Evolutionary conservation across 2,329 filamentous ascomycete genomes (phyloP).

Genomic region (Xylaria sp.): DNA sequence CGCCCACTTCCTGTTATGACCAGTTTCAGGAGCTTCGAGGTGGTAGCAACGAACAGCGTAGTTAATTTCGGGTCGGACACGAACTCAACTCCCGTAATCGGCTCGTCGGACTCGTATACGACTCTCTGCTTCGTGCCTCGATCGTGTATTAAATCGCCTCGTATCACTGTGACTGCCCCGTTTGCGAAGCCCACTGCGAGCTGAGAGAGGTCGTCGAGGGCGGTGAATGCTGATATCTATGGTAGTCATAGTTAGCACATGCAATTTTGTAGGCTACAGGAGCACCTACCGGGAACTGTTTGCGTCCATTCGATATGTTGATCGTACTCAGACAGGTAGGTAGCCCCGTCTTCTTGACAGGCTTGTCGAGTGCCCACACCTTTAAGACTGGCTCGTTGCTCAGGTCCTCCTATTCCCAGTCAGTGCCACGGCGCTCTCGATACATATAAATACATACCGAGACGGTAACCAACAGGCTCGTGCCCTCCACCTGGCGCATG

Average conservation of each 20-base stretch:
- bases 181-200: slow-evolving; percentile 96
- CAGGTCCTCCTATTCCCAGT: slow-evolving; percentile 76
- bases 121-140: slow-evolving; percentile 93
- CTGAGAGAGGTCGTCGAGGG: slow-evolving; percentile 88
- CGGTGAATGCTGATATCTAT: slow-evolving; percentile 86
- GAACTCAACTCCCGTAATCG: slow-evolving; percentile 90
- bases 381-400: slow-evolving; percentile 89
- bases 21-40: slow-evolving; percentile 84
- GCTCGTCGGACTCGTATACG: slow-evolving; percentile 96
- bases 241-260: slow-evolving; percentile 16
- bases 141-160: slow-evolving; percentile 95
- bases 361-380: slow-evolving; percentile 96
- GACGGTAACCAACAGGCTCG: slow-evolving; percentile 84
- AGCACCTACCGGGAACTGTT: slow-evolving; percentile 83
- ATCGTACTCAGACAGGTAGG: slow-evolving; percentile 90
- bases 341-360: slow-evolving; percentile 90
- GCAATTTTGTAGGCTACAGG: not conserved
- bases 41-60: slow-evolving; percentile 92
- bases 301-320: slow-evolving; percentile 86
- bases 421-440: slow-evolving; percentile 38
- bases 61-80: slow-evolving; percentile 69
- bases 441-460: slow-evolving; percentile 57
- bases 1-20: slow-evolving; percentile 89
- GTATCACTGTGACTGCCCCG: slow-evolving; percentile 90
- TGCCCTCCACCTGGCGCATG: slow-evolving; percentile 91